Evolutionary conservation across 164 flowering plant genomes (phyloP).

Genomic region (Protea cynaroides): DNA sequence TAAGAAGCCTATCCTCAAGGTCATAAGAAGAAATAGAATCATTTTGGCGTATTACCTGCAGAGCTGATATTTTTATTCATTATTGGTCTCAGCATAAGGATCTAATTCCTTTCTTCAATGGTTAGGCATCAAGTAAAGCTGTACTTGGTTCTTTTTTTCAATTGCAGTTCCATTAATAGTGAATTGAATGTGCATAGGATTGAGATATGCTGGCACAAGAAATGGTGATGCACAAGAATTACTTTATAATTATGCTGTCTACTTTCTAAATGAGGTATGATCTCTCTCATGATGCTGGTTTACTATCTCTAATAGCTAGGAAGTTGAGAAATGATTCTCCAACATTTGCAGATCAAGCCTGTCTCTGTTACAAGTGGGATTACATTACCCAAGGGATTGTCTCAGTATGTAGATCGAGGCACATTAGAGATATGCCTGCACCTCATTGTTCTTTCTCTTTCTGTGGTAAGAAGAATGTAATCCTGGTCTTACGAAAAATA

Average conservation of each 20-base stretch:
- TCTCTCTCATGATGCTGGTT: conserved; percentile 14
- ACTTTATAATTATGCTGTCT: conserved; percentile 71
- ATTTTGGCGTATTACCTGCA: too few relatives aligned
- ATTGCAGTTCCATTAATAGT: neutral
- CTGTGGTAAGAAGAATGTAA: conserved; percentile 50
- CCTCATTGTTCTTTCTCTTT: conserved; percentile 79
- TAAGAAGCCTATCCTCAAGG: too few relatives aligned
- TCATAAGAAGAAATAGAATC: too few relatives aligned
- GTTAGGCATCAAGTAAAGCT: too few relatives aligned
- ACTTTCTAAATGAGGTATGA: conserved; percentile 85
- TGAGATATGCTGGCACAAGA: conserved; percentile 90
- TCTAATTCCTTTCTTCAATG: too few relatives aligned
- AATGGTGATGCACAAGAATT: conserved; percentile 82
- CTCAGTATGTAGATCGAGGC: conserved; percentile 74
- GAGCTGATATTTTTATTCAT: too few relatives aligned
- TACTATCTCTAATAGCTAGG: neutral
- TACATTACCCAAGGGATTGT: conserved; percentile 64
- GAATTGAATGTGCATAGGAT: conserved; percentile 38
- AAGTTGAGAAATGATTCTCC: neutral
- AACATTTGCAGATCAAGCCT: conserved; percentile 71
- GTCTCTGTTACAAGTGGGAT: conserved; percentile 39
- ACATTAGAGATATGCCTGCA: conserved; percentile 87
- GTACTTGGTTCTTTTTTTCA: neutral
- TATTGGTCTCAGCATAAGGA: too few relatives aligned
- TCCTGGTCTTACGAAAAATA: neutral